Evolutionary conservation across 257 asterid species (phyloP).

Genomic region (Fraxinus pennsylvanica): DNA sequence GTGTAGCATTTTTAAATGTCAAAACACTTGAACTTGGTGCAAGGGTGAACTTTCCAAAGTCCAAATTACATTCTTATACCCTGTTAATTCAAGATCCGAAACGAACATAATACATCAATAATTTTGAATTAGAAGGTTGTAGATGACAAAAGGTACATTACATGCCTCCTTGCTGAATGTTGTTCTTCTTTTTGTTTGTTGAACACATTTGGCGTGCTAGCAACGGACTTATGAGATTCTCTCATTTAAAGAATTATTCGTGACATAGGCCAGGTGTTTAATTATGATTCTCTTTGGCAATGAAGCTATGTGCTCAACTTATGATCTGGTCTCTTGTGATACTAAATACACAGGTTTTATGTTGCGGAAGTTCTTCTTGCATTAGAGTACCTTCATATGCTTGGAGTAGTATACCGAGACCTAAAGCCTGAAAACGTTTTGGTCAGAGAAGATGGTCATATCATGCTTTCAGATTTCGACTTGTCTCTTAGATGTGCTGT

Average conservation of each 20-base stretch:
- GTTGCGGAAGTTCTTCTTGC: slow-evolving; percentile 87
- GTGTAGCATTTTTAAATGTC: not conserved
- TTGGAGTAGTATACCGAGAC: slow-evolving; percentile 86
- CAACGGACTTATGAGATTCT: not conserved
- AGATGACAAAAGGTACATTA: no score
- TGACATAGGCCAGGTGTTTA: no score
- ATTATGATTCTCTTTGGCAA: not conserved
- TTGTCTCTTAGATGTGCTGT: slow-evolving; percentile 64
- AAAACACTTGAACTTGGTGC: not conserved
- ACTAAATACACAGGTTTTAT: slow-evolving; percentile 58
- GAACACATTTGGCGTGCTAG: not conserved
- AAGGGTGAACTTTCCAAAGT: no score
- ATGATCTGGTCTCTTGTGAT: not conserved
- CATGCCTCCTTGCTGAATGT: no score
- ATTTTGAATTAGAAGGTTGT: no score
- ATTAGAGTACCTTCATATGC: slow-evolving; percentile 92
- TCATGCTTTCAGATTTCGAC: slow-evolving; percentile 86
- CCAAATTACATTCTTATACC: no score
- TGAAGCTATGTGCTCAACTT: not conserved
- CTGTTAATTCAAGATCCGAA: no score
- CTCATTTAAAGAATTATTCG: not conserved
- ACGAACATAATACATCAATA: no score
- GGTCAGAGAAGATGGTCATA: slow-evolving; percentile 87
- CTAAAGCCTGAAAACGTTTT: slow-evolving; percentile 81
- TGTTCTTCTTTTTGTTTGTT: not conserved